These are phyloP conservation scores for Candida tibetensis DNA, from an alignment of 805 yeast genomes.

Conservation along the genomic window DNA sequence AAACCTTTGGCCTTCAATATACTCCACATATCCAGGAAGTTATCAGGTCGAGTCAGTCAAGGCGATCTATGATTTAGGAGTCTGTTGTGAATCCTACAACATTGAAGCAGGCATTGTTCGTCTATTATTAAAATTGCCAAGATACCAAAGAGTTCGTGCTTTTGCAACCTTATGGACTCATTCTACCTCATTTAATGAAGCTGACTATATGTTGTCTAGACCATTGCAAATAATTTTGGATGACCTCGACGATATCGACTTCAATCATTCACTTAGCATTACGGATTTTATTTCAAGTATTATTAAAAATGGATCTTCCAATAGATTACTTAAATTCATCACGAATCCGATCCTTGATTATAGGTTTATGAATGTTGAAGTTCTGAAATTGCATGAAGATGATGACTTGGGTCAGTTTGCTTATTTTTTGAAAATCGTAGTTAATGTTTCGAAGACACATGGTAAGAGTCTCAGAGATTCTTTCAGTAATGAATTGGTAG, in stretches of 20 bases:
- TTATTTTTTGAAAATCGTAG: conserved; percentile 56
- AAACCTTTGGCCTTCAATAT: conserved; percentile 55
- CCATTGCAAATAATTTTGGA: conserved; percentile 72
- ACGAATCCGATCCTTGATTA: conserved; percentile 51
- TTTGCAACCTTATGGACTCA: conserved; percentile 75
- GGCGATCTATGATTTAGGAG: conserved; percentile 58
- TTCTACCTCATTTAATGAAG: conserved; percentile 49
- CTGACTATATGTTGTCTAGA: conserved; percentile 49
- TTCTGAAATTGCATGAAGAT: conserved; percentile 27
- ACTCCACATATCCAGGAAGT: conserved; percentile 44
- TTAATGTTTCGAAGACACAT: conserved; percentile 50
- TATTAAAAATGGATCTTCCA: conserved; percentile 52
- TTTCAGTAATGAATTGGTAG: conserved; percentile 58
- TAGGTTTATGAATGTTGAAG: conserved; percentile 30
- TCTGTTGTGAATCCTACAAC: conserved; percentile 48
- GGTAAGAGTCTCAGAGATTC: conserved; percentile 41
- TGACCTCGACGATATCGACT: conserved; percentile 46
- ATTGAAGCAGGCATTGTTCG: conserved; percentile 73
- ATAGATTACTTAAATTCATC: conserved; percentile 58
- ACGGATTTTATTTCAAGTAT: conserved; percentile 49
- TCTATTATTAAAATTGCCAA: conserved; percentile 42
- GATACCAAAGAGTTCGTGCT: conserved; percentile 44
- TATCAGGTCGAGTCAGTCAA: conserved; percentile 72
- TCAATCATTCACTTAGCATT: conserved; percentile 41
- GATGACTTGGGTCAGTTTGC: conserved; percentile 65